Evolutionary conservation across 2,329 filamentous ascomycete species (phyloP), one percentile per base, ranked within the genome.

Genomic region (Aspergillus chevalieri): DNA sequence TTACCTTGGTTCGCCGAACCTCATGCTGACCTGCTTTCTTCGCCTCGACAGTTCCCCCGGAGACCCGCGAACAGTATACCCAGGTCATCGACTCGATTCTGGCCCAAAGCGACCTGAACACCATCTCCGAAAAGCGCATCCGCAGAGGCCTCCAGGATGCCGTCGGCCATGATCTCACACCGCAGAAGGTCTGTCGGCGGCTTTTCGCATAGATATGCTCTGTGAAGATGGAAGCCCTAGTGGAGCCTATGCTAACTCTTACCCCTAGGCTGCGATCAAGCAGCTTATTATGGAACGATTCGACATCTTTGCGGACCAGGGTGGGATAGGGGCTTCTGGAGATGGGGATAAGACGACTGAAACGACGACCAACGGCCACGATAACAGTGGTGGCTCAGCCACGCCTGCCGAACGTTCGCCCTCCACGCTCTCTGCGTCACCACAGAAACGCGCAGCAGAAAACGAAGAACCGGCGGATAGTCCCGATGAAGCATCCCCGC

Each of bases 251-350:
- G 49, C 58, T 61, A 48, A 61, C 44, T 10, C 51, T 43, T 30
- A 9, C 38, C 41, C 41, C 47, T 47, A 89, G 86, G 74, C 78
- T 64, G 81, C 82, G 12, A 85, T 89, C 68, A 88, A 88, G 65
- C 74, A 74, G 46, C 75, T 90, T 44, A 89, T 90, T 48, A 84
- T 86, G 70, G 78, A 81, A 57, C 83, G 86, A 15, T 90, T 90
- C 66, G 86, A 90, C 61, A 79, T 84, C 49, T 80, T 85, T 45
- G 76, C 78, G 24, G 69, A 72, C 39, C 68, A 69, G 38, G 71
- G 71, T 57, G 69, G 67, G 15, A 63, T 66, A 50, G 69, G 58
- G 43, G 63, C 57, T 6, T 59, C 66, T 3, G 55, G 68, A 19
- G 65, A 66, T 33, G 56, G 61, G 26, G 57, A 59, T 24, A 47